Evolutionary conservation across 345 rosid genomes (phyloP).

Genomic region (Eutrema japonicum): DNA sequence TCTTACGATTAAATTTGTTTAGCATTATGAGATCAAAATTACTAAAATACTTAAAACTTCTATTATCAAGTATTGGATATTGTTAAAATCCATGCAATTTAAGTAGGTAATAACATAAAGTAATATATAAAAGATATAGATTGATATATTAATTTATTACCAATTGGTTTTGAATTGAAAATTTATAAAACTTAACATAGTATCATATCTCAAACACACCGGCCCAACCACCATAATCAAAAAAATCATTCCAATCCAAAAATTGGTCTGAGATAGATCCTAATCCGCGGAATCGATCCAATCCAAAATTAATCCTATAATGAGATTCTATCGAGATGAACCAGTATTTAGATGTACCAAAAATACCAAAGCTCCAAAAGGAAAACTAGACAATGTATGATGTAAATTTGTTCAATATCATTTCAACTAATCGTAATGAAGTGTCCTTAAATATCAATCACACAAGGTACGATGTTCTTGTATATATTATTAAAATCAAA

Average conservation of each 20-base stretch:
- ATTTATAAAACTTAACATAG: background rate
- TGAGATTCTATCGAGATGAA: background rate
- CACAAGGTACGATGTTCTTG: background rate
- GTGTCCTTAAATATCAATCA: background rate
- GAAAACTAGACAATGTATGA: background rate
- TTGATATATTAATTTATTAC: background rate
- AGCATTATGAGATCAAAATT: background rate
- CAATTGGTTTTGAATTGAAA: background rate
- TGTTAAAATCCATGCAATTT: background rate
- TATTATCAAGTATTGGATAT: background rate
- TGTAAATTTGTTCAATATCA: background rate
- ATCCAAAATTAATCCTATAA: background rate
- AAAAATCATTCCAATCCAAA: background rate
- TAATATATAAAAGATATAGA: no score
- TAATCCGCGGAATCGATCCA: background rate
- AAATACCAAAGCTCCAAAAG: background rate
- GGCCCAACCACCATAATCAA: background rate
- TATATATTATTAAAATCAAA: background rate
- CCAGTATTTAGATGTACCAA: background rate
- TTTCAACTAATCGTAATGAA: background rate
- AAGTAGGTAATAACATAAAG: background rate
- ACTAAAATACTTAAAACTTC: background rate
- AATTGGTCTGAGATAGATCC: background rate
- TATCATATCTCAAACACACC: background rate
- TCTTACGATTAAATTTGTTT: background rate